Evolutionary conservation across 768 basidiomycete species (phyloP).

Genomic region (Phanerodontia chrysosporium): DNA sequence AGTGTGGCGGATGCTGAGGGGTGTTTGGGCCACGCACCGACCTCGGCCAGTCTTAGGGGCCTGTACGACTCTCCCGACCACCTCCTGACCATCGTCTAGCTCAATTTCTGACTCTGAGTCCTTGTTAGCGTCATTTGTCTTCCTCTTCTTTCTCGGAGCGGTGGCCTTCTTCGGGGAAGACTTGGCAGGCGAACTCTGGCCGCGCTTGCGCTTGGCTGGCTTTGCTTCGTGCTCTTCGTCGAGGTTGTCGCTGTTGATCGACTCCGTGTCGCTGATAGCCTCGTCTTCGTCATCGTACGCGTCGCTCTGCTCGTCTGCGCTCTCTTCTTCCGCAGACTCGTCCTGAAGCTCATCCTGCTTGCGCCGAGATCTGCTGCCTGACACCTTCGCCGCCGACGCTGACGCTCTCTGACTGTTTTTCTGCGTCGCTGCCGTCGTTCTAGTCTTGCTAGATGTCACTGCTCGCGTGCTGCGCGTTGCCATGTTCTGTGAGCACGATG

Average conservation of each 20-base stretch:
- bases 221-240: slow-evolving; percentile 26
- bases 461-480: neutral
- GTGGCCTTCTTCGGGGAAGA: slow-evolving; percentile 15
- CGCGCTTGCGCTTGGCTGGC: slow-evolving; percentile 28
- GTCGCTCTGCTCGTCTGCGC: slow-evolving; percentile 8
- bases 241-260: slow-evolving; percentile 32
- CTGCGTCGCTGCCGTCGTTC: neutral
- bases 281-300: slow-evolving; percentile 10
- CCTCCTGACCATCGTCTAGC: slow-evolving; percentile 59
- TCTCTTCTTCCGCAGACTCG: neutral
- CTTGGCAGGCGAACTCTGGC: slow-evolving; percentile 7
- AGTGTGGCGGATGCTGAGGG: no score
- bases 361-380: neutral
- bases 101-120: slow-evolving; percentile 39
- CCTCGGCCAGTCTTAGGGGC: slow-evolving; percentile 84
- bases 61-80: slow-evolving; percentile 73
- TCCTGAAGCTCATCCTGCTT: neutral
- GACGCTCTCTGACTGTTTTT: neutral
- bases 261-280: slow-evolving; percentile 18
- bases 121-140: slow-evolving; percentile 31
- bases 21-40: slow-evolving; percentile 31
- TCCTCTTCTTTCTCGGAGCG: slow-evolving; percentile 22
- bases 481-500: neutral
- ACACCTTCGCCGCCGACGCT: neutral
- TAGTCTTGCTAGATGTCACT: neutral